Percentiles rank a stretch among this genome's conserved stretches.
Conservation (phyloP, 2,329 filamentous ascomycete genomes). For the Fusarium sp. region DNA sequence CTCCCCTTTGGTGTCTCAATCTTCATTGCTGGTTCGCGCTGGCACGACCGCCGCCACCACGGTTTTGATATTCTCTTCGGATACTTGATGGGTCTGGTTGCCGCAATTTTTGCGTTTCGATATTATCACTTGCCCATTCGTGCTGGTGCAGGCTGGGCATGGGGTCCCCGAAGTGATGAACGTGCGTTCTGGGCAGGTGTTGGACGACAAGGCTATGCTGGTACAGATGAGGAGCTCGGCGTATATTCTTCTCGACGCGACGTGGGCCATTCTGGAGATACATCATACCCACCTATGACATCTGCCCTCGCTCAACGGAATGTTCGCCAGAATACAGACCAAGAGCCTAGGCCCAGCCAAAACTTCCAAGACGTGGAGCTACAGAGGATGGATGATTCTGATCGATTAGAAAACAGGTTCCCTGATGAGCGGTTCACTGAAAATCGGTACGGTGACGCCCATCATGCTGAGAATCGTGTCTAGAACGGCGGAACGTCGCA, state of each 20-base stretch:
- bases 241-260: conserved; percentile 22
- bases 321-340: conserved; percentile 12
- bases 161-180: conserved; percentile 79
- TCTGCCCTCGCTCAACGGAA: conserved; percentile 38
- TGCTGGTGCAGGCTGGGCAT: conserved; percentile 85
- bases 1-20: conserved; percentile 79
- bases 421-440: conserved; percentile 14
- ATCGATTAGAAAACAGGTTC: conserved; percentile 26
- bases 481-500: neutral
- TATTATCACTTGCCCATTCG: conserved; percentile 85
- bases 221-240: conserved; percentile 48
- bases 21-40: conserved; percentile 87
- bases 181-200: conserved; percentile 84
- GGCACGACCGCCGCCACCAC: conserved; percentile 88
- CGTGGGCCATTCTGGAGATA: conserved; percentile 43
- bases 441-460: conserved; percentile 11
- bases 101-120: conserved; percentile 79
- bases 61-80: conserved; percentile 93
- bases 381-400: conserved; percentile 32
- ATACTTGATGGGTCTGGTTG: conserved; percentile 78
- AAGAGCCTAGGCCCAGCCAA: conserved; percentile 27
- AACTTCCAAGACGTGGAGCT: conserved; percentile 50
- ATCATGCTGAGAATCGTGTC: conserved; percentile 13
- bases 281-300: conserved; percentile 41
- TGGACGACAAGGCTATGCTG: conserved; percentile 67